phyloP scores from a whole-genome alignment of 2,329 filamentous ascomycete genomes.

The Juglanconis sp. region DNA sequence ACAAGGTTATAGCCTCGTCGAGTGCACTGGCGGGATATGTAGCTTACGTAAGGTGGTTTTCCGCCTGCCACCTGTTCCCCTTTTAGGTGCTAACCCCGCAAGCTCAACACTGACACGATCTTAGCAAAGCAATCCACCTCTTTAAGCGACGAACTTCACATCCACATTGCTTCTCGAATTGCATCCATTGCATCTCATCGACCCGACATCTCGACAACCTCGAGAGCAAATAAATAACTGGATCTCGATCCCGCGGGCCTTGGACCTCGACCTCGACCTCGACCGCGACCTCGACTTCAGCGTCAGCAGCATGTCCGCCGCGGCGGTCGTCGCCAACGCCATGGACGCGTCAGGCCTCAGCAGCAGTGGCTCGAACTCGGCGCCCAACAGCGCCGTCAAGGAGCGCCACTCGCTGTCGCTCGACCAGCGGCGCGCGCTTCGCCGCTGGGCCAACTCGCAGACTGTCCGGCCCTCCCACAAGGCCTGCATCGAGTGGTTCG shows the following conservation, averaged over 20 bases:
- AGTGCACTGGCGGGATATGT: background rate
- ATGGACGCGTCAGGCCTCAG: constrained; percentile 10
- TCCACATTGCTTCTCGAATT: constrained; percentile 13
- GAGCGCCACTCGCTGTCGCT: constrained; percentile 61
- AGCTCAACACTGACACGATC: background rate
- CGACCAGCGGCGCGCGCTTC: constrained; percentile 58
- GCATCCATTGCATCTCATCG: constrained; percentile 17
- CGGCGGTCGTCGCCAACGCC: constrained; percentile 10
- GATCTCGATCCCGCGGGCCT: background rate
- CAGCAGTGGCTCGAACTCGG: background rate
- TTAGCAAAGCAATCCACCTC: constrained; percentile 11
- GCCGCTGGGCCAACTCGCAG: constrained; percentile 58
- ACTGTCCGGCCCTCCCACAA: constrained; percentile 56
- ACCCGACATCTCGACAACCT: constrained; percentile 1
- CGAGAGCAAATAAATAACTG: constrained; percentile 14
- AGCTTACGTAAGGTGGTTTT: constrained; percentile 4
- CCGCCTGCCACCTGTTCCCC: background rate
- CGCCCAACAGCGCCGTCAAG: constrained; percentile 25
- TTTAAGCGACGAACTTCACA: constrained; percentile 13
- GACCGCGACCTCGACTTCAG: background rate
- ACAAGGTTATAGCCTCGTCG: constrained; percentile 1
- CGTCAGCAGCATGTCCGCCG: constrained; percentile 11
- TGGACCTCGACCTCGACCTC: background rate
- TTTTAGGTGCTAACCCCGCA: constrained; percentile 14
- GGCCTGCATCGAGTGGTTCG: constrained; percentile 63